Evolutionary conservation across 768 basidiomycete genomes (phyloP), one percentile per base, ranked within the genome.

Genomic region (Tricholoma terreum): DNA sequence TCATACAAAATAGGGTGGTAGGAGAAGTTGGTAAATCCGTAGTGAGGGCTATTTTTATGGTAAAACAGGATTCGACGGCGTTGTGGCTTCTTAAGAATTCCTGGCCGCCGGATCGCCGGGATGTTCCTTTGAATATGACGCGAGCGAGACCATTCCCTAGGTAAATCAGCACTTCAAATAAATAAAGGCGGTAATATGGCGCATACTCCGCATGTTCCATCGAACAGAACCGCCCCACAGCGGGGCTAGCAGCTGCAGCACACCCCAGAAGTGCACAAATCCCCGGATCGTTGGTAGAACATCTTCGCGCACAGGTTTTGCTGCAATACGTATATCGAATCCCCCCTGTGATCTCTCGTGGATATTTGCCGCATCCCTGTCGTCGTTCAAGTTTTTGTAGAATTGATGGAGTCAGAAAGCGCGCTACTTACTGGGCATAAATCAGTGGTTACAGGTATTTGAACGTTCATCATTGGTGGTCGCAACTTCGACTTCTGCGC

Each of bases 11-110:
- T 78, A 36, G 81, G 74, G 63, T 89, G 86, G 0, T 82, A 65
- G 6, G 89, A 89, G 68, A 89, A 89, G 68, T 88, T 88, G 36
- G 87, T 87, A 64, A 89, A 88, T 15, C 84, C 86, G 60, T 88
- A 87, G 65, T 86, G 75, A 8, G 85, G 84, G 22, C 79, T 72
- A 15, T 79, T 68, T 65, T 82, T 88, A 61, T 87, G 76, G 60
- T 89, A 88, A 67, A 89, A 89, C 4, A 83, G 65, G 58, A 88
- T 75, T 1, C 74, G 75, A 6, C 65, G 65, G 7, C 73, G 70
- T 27, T 14, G 52, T 31, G 36, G 6, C 21, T n/a, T 24, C 65
- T 69, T 27, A 65, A 67, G 6, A 9, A 19, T 14, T 19, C 15
- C 31, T 14, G 17, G 49, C 3, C n/a, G 43, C 11, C 35, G 14